Evolutionary conservation across 495 filamentous ascomycete genomes (phyloP).

Genomic region (Penicillium argentinense): DNA sequence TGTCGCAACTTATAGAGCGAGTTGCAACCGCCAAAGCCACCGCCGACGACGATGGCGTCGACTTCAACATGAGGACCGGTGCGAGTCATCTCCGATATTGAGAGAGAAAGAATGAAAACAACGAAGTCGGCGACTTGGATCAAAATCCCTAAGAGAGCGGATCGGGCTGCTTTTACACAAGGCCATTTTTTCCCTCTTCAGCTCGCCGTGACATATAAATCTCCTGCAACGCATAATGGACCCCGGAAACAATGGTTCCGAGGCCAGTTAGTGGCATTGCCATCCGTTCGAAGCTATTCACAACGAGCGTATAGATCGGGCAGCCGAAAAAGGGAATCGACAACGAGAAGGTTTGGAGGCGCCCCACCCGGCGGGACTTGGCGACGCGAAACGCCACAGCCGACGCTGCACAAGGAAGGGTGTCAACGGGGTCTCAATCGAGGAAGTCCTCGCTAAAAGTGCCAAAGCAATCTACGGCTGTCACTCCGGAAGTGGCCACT

Average conservation of each 20-base stretch:
- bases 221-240: not conserved
- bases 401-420: not conserved
- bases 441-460: conserved; percentile 1
- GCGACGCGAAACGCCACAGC: conserved; percentile 2
- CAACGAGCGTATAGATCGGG: not conserved
- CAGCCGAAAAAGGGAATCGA: conserved; percentile 12
- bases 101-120: too few relatives aligned
- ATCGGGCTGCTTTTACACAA: not conserved
- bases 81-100: conserved; percentile 18
- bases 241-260: not conserved
- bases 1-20: conserved; percentile 40
- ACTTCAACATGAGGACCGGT: conserved; percentile 18
- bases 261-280: not conserved
- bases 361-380: not conserved
- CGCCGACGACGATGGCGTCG: conserved; percentile 37
- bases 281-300: not conserved
- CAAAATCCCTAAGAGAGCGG: not conserved
- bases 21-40: conserved; percentile 39
- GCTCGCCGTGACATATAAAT: too few relatives aligned
- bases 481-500: conserved; percentile 1
- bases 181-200: too few relatives aligned
- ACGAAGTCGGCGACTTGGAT: not conserved
- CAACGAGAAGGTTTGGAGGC: conserved; percentile 14
- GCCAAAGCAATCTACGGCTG: too few relatives aligned
- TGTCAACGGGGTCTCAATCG: not conserved